Conservation (phyloP, 2,329 filamentous ascomycete genomes). For the Fusarium nisikadoi region DNA sequence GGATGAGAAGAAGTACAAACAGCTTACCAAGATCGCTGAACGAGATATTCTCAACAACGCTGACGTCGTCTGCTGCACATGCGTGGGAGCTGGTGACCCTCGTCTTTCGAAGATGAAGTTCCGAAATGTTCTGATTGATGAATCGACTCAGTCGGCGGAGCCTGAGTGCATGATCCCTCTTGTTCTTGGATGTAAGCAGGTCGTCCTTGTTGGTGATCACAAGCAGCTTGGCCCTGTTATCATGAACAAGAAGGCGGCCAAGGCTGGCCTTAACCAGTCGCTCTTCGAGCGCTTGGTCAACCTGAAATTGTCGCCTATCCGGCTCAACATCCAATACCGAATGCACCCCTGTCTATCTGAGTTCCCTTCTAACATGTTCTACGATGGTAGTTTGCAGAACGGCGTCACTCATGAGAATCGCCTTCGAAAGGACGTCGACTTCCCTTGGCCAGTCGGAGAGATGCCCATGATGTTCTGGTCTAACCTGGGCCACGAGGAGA, state of each 20-base stretch:
- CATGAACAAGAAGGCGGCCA: constrained; percentile 99
- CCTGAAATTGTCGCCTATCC: constrained; percentile 88
- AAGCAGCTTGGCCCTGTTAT: constrained; percentile 98
- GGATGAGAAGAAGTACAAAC: constrained; percentile 98
- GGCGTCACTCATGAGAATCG: constrained; percentile 91
- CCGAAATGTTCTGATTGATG: constrained; percentile 96
- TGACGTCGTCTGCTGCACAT: constrained; percentile 98
- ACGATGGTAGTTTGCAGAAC: constrained; percentile 96
- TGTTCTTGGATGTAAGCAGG: constrained; percentile 97
- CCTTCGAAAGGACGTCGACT: constrained; percentile 92
- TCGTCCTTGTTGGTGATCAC: constrained; percentile 98
- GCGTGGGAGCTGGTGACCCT: constrained; percentile 95
- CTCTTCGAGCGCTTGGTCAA: constrained; percentile 96
- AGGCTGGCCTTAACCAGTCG: constrained; percentile 97
- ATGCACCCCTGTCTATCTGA: constrained; percentile 98
- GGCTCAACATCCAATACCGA: constrained; percentile 96
- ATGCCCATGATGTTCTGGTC: constrained; percentile 99
- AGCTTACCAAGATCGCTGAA: constrained; percentile 91
- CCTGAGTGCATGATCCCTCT: constrained; percentile 99
- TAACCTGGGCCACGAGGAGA: constrained; percentile 96
- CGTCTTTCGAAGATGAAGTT: constrained; percentile 98
- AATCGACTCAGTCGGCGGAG: constrained; percentile 97
- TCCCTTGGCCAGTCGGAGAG: constrained; percentile 94
- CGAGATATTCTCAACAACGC: constrained; percentile 94
- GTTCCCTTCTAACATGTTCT: constrained; percentile 99